Base-by-base conservation (phyloP, 257 asterid genomes). In the Solanum chiquidenum region DNA sequence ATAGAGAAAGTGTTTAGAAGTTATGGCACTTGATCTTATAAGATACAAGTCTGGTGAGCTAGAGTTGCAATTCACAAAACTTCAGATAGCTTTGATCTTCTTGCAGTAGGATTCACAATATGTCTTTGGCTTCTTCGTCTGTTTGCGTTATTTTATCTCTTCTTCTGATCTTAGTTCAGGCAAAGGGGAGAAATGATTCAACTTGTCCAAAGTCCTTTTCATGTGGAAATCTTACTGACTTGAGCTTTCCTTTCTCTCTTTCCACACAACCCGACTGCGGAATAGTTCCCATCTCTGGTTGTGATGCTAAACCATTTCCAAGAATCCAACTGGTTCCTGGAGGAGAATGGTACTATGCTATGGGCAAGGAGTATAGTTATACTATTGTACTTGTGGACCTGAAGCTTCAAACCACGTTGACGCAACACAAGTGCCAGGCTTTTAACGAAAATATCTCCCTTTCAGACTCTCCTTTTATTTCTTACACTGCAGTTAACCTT, bases 301-400 rank as follows among this genome's bases (percentile, higher is more conserved):
- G 83, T 75, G 33, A 75, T 37, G 55, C 1, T 75, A 75, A 75
- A 75, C 55, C 1, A 75, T 23, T 2, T 75, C 83, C 83, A 37
- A 75, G 12, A 75, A 0, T 75, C 34, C 55, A 37, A 37, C 33
- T 75, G 12, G 1, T 75, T 75, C 83, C 55, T 12, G 83, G 33
- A 37, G 34, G 83, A 37, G 55, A 23, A 5, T 75, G 12, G 6
- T 75, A 23, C 55, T 75, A 75, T 75, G 83, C 33, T 37, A 1
- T 1, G 0, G 8, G 18, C 3, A 75, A 11, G 31, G 11, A 0
- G 83, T 37, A 10, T 5, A 37, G 20, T 37, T 75, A 75, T 37
- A 23, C 33, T 0, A 0, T 75, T 37, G 0, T 0, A 0, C 1
- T 75, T 0, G 3, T 1, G 20, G 83, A 75, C 33, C 9, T 0